Base-by-base conservation (phyloP, 306 rosid species). In the Bauhinia variegata region DNA sequence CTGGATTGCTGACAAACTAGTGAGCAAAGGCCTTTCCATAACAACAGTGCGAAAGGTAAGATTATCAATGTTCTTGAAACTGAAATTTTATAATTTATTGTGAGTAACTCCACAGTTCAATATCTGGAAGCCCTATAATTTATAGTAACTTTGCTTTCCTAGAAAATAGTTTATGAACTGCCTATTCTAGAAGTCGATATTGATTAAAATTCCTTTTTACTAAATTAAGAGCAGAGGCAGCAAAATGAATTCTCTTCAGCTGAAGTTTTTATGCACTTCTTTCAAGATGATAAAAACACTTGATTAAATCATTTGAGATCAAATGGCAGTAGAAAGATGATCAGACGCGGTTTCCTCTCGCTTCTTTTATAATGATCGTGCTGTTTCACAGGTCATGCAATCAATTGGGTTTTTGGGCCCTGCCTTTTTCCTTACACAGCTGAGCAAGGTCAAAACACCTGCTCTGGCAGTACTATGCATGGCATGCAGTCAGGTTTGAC, bases 1-100 rank as follows among this genome's bases (percentile, higher is more conserved):
- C 54, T 92, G 98, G 96, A 92, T 92, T 73, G 98, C 98, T 13
- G 98, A 92, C 72, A 92, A 95, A 34, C 98, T 92, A 61, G 91
- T 92, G 78, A 84, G 89, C 88, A 85, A 66, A 84, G 96, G 98
- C 39, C 53, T 89, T 81, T 92, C 98, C 38, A 78, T 92, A 60
- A 92, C 98, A 37, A 37, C 85, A 4, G 98, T 92, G 77, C 90
- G 98, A 44, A 92, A 89, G 98, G 98, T 72, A 82, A 77, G 90
- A 47, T 63, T 65, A 37, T 39, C 52, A 16, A 37, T 34, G n/a
- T 28, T 73, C 55, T 37, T 60, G 32, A 8, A 19, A 44, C 39
- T 54, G 49, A 43, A 37, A 34, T n/a, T 41, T 32, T 58, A 44
- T 65, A 31, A n/a, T 52, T 64, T 54, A 53, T 30, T 48, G n/a